Conservation (phyloP, 2,329 filamentous ascomycete species). For the Ploettnerulaceae sp. region DNA sequence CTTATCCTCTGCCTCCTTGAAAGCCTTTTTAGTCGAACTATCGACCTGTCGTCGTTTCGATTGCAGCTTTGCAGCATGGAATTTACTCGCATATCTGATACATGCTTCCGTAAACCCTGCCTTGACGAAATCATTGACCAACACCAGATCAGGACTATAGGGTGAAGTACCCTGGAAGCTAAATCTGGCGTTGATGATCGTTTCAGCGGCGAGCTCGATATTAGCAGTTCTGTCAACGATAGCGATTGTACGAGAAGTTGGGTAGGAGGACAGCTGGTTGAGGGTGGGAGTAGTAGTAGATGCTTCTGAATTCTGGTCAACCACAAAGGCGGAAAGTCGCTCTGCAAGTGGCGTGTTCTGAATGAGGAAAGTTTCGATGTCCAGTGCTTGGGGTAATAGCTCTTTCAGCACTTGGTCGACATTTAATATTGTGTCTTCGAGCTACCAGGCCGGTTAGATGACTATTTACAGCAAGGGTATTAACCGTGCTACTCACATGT, state of each 20-base stretch:
- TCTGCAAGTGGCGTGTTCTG: conserved; percentile 19
- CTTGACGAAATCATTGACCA: conserved; percentile 60
- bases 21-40: not conserved
- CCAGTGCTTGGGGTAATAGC: conserved; percentile 39
- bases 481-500: too few species aligned
- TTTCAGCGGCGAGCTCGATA: conserved; percentile 46
- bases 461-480: too few species aligned
- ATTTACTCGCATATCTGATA: conserved; percentile 13
- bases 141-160: conserved; percentile 56
- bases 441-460: conserved; percentile 2
- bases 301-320: conserved; percentile 17
- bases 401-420: conserved; percentile 38
- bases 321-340: conserved; percentile 16
- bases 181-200: conserved; percentile 50
- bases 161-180: conserved; percentile 51
- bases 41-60: not conserved
- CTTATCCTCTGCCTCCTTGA: conserved; percentile 11
- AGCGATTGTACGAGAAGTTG: conserved; percentile 42
- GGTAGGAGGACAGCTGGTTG: conserved; percentile 34
- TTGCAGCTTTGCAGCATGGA: not conserved
- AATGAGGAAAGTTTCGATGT: conserved; percentile 45
- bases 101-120: conserved; percentile 40
- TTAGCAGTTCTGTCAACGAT: conserved; percentile 58
- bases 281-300: not conserved
- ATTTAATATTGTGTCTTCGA: conserved; percentile 29